Conservation (phyloP, 1,139 yeast genomes). For the Eremothecium gossypii region DNA sequence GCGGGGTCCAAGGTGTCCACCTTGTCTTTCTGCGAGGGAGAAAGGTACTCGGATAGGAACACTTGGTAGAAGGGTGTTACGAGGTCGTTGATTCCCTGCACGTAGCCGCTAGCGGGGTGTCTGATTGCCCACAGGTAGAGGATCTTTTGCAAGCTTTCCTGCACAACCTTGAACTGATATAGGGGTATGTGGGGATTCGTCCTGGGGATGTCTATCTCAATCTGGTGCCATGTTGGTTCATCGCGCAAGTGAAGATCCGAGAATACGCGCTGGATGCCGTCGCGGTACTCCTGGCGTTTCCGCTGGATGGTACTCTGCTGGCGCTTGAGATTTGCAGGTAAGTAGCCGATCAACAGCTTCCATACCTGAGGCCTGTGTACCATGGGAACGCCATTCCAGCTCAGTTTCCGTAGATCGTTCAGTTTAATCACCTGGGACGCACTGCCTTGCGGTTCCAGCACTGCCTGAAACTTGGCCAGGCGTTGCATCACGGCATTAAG, state of each 20-base stretch:
- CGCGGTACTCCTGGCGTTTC: constrained; percentile 78
- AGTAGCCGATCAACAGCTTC: constrained; percentile 82
- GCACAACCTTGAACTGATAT: constrained; percentile 63
- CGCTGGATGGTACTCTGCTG: constrained; percentile 61
- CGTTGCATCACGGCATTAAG: constrained; percentile 52
- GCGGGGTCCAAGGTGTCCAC: constrained; percentile 54
- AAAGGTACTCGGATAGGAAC: constrained; percentile 60
- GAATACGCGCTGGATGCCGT: constrained; percentile 54
- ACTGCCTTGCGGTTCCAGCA: constrained; percentile 35
- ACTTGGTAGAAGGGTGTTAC: constrained; percentile 92
- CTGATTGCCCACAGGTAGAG: constrained; percentile 92
- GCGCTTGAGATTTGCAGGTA: constrained; percentile 77
- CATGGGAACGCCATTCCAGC: constrained; percentile 93
- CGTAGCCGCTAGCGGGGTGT: constrained; percentile 97
- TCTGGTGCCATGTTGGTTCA: constrained; percentile 88
- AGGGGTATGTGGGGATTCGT: constrained; percentile 80
- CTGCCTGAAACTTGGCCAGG: constrained; percentile 55
- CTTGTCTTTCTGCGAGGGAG: constrained; percentile 30
- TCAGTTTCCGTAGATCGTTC: constrained; percentile 59
- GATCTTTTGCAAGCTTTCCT: constrained; percentile 67
- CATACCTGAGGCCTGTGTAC: constrained; percentile 77
- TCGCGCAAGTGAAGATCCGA: constrained; percentile 51
- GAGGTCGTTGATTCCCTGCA: constrained; percentile 95
- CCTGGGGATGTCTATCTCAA: constrained; percentile 88
- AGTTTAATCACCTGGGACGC: constrained; percentile 50